These are phyloP conservation scores for Phytophthora constricta DNA, from an alignment of 352 stramenopile genomes.

Conservation along the genomic window DNA sequence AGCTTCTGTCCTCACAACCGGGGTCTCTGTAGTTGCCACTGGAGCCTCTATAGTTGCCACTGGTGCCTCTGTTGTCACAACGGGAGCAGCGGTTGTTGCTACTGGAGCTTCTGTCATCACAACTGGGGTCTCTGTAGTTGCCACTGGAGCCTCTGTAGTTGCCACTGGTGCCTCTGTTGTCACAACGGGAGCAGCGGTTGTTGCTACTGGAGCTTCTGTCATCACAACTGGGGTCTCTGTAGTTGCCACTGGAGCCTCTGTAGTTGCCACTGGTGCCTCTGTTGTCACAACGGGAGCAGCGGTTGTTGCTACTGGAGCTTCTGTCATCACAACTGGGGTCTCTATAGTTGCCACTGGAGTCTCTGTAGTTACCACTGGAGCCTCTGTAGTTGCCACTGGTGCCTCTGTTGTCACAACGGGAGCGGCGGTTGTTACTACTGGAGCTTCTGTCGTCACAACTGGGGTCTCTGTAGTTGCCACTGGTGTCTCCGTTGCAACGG, in stretches of 20 bases:
- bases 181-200: background rate
- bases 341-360: background rate
- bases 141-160: background rate
- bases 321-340: background rate
- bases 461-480: background rate
- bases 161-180: slow-evolving; percentile 5
- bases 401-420: background rate
- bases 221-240: background rate
- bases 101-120: background rate
- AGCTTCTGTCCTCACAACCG: background rate
- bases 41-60: background rate
- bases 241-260: background rate
- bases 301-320: slow-evolving; percentile 1
- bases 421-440: background rate
- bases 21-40: background rate
- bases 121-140: background rate
- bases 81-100: background rate
- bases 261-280: background rate
- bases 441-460: background rate
- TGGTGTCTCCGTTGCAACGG: slow-evolving; percentile 5
- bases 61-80: background rate
- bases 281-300: background rate
- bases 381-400: slow-evolving; percentile 3
- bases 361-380: background rate
- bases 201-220: background rate